A percentile compares a stretch with the other conserved stretches of the same genome.
Evolutionary conservation across 495 filamentous ascomycete species (phyloP).

Genomic region (Astrocystis sublimbata): DNA sequence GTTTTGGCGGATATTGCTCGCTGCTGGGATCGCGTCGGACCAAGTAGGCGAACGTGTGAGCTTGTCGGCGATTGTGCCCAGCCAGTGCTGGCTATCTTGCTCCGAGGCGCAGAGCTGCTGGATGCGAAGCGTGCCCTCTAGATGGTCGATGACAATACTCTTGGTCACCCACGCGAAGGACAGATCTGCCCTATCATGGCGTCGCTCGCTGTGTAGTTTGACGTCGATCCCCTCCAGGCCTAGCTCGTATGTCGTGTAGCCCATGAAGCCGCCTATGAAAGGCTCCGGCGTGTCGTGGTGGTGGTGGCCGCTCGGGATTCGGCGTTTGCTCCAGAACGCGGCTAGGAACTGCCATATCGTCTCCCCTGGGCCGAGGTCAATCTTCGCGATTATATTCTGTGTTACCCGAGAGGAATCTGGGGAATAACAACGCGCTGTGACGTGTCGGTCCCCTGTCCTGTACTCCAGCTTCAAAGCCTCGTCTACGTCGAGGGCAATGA

Average conservation of each 20-base stretch:
- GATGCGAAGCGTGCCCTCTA: constrained; percentile 58
- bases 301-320: too few species aligned
- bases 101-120: constrained; percentile 56
- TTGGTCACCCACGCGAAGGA: constrained; percentile 75
- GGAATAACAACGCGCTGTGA: constrained; percentile 24
- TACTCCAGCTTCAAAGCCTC: constrained; percentile 57
- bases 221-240: constrained; percentile 66
- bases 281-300: constrained; percentile 48
- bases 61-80: constrained; percentile 29
- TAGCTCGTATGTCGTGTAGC: constrained; percentile 87
- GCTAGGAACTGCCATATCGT: constrained; percentile 60
- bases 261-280: constrained; percentile 91
- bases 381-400: constrained; percentile 21
- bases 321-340: constrained; percentile 55
- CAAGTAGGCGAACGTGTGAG: constrained; percentile 33
- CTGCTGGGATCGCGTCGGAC: constrained; percentile 26
- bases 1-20: constrained; percentile 20
- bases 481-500: constrained; percentile 62
- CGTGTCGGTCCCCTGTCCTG: constrained; percentile 43
- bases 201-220: constrained; percentile 24
- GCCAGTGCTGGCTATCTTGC: constrained; percentile 40
- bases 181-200: constrained; percentile 66
- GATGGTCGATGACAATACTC: constrained; percentile 80
- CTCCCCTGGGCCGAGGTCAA: constrained; percentile 35
- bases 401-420: constrained; percentile 7